A percentile compares a stretch with the other conserved stretches of the same genome.
These are phyloP conservation scores for Naganishia albida DNA, from an alignment of 1,284 basidiomycete species.

Conservation along the genomic window DNA sequence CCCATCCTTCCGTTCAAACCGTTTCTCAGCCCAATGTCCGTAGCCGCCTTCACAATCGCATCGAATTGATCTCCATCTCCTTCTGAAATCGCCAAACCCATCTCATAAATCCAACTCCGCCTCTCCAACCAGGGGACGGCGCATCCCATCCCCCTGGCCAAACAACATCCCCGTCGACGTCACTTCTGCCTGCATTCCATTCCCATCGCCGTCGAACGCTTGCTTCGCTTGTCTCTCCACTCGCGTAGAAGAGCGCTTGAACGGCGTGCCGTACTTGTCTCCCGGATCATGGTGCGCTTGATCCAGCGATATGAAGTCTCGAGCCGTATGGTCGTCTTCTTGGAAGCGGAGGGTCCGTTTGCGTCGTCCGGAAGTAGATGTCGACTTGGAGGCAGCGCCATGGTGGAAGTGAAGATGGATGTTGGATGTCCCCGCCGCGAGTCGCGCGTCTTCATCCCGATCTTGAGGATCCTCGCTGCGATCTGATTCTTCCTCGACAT, in stretches of 20 bases:
- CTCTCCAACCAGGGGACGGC: neutral
- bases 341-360: conserved; percentile 19
- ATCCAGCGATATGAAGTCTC: too few relatives aligned
- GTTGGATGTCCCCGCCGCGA: neutral
- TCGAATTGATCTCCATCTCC: too few relatives aligned
- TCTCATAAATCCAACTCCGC: conserved; percentile 1
- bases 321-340: neutral
- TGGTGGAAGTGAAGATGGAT: conserved; percentile 25
- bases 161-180: conserved; percentile 8
- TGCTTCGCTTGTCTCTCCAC: conserved; percentile 4
- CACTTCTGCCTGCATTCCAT: neutral
- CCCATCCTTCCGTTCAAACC: neutral
- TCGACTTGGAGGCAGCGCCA: neutral
- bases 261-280: conserved; percentile 22
- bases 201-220: conserved; percentile 4
- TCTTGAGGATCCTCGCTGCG: neutral
- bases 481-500: neutral
- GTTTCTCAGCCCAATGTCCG: too few relatives aligned
- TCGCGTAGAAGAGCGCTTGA: conserved; percentile 18
- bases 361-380: neutral
- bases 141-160: neutral
- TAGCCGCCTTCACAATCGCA: too few relatives aligned
- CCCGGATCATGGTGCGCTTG: neutral
- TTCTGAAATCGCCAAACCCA: neutral
- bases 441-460: neutral